These are phyloP conservation scores for Pythium apleroticum DNA, from an alignment of 352 stramenopile species.

Conservation along the genomic window DNA sequence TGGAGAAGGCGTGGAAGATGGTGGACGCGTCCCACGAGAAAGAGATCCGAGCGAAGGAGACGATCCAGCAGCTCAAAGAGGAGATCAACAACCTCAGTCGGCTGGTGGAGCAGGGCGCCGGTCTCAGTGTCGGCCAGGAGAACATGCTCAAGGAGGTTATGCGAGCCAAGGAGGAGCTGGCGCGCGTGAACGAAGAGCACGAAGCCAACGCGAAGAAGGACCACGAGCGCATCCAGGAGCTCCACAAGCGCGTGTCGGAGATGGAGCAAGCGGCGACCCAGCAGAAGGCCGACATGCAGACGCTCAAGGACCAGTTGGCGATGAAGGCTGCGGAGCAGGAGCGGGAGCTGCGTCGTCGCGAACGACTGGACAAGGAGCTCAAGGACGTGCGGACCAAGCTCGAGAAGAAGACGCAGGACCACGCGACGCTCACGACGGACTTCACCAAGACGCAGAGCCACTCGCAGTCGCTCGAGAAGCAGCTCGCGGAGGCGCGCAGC, in stretches of 20 bases:
- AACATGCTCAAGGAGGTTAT: slow-evolving; percentile 92
- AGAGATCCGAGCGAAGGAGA: slow-evolving; percentile 93
- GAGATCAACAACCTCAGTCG: slow-evolving; percentile 95
- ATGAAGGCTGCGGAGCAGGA: slow-evolving; percentile 88
- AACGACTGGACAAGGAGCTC: slow-evolving; percentile 92
- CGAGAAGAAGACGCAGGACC: slow-evolving; percentile 78
- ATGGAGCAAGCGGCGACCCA: slow-evolving; percentile 53
- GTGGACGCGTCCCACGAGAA: slow-evolving; percentile 95
- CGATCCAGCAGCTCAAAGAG: slow-evolving; percentile 94
- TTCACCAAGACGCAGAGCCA: slow-evolving; percentile 70
- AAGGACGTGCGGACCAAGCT: slow-evolving; percentile 89
- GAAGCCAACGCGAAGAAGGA: slow-evolving; percentile 80
- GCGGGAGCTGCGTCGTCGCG: slow-evolving; percentile 85
- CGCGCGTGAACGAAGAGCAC: slow-evolving; percentile 85
- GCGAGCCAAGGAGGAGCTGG: slow-evolving; percentile 88
- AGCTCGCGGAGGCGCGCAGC: slow-evolving; percentile 57
- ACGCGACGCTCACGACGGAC: slow-evolving; percentile 46
- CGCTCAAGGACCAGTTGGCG: slow-evolving; percentile 82
- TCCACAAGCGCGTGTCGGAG: slow-evolving; percentile 65
- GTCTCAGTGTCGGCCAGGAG: slow-evolving; percentile 91
- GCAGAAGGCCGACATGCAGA: slow-evolving; percentile 80
- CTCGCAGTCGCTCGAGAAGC: slow-evolving; percentile 86
- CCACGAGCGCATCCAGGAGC: slow-evolving; percentile 76
- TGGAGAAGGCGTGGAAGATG: slow-evolving; percentile 95
- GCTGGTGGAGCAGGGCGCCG: slow-evolving; percentile 94